phyloP scores from a whole-genome alignment of 345 rosid species.

The Syzygium grande region DNA sequence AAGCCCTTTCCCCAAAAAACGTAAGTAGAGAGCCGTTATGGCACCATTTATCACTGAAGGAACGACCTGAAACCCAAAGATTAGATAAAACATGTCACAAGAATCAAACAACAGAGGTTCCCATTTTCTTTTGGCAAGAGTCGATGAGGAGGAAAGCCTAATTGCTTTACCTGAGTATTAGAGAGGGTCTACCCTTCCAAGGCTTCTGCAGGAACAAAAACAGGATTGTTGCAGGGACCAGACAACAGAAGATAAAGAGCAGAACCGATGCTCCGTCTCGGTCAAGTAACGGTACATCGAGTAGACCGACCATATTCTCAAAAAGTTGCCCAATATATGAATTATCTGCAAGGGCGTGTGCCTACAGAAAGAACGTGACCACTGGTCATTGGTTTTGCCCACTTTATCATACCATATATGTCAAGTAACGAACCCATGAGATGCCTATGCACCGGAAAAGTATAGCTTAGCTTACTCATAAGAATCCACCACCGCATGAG shows the following conservation, averaged over 20 bases:
- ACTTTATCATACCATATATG: not conserved
- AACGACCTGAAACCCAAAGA: slow-evolving; percentile 52
- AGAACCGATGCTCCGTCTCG: slow-evolving; percentile 75
- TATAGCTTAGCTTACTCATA: not conserved
- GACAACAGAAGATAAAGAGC: slow-evolving; percentile 80
- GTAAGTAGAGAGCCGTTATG: slow-evolving; percentile 87
- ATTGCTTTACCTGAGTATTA: slow-evolving; percentile 61
- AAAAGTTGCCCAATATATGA: slow-evolving; percentile 65
- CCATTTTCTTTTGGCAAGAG: not conserved
- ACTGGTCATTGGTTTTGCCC: not conserved
- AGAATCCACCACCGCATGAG: not conserved
- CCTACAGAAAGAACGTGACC: slow-evolving; percentile 27
- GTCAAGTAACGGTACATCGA: slow-evolving; percentile 72
- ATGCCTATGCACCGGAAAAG: not conserved
- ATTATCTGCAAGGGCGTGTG: slow-evolving; percentile 76
- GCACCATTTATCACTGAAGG: slow-evolving; percentile 91
- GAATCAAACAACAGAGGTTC: not conserved
- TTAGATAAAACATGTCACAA: not conserved
- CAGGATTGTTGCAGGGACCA: slow-evolving; percentile 65
- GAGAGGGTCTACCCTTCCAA: slow-evolving; percentile 97
- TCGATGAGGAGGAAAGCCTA: not conserved
- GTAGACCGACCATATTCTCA: slow-evolving; percentile 96
- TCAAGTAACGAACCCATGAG: not conserved
- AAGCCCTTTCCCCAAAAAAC: slow-evolving; percentile 94
- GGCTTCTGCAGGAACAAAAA: slow-evolving; percentile 84